Base-by-base conservation (phyloP, 2,329 filamentous ascomycete species). In the Daldinia sp. region DNA sequence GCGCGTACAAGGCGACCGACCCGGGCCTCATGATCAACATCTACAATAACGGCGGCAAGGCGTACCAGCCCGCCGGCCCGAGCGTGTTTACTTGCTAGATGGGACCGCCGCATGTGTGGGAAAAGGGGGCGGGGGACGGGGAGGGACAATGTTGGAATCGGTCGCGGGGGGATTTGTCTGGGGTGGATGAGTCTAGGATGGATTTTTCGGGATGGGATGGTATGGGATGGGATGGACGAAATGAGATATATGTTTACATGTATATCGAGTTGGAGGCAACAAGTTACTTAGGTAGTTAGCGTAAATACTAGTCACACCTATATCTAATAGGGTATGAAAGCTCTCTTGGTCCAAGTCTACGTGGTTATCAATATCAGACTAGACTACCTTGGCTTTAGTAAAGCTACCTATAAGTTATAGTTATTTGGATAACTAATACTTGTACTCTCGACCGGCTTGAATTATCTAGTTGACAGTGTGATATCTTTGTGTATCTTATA, bases 1-100 rank as follows among this genome's bases (percentile, higher is more conserved):
- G 77, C 46, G 76, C 76, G 18, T 78, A 85, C 73, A 82, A 81
- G 75, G 76, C 72, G 0, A 79, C 73, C 7, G 76, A 78, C 63
- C 76, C 77, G 5, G 77, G 77, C 15, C 63, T 78, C 10, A 71
- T 78, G 71, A 75, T 78, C 61, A 78, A 77, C 50, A 78, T 78
- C 62, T 78, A 78, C 63, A 76, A 77, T 42, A 76, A 76, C 48
- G 75, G 75, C 53, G 74, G 75, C 23, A 73, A 73, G 71, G 42
- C 58, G 33, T 76, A 75, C 56, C 65, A 74, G 69, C 74, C 74
- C 7, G 74, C 74, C 7, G 66, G 69, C 35, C 69, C 74, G 28
- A 44, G 64, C 1, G 68, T 72, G 13, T 72, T 72, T 44, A 65
- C 57, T 39, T 71, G 69, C 48, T 71, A 69, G 59, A 48, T 57